A percentile compares a stretch with the other conserved stretches of the same genome.
phyloP scores from a whole-genome alignment of 2,329 filamentous ascomycete species.

The Penicillium sclerotigenum region DNA sequence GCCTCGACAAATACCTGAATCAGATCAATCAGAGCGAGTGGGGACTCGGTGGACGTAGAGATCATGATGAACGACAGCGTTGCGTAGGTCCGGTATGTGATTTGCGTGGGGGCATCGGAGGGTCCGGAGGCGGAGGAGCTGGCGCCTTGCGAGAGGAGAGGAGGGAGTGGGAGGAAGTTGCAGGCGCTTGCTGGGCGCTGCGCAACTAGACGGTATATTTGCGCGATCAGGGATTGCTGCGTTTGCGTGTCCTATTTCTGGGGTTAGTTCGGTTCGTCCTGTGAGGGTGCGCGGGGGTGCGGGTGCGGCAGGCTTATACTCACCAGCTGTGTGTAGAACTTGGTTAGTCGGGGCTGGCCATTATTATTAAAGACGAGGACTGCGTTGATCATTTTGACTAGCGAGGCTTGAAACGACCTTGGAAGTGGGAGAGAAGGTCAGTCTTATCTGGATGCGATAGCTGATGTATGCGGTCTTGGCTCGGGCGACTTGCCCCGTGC shows the following conservation, averaged over 20 bases:
- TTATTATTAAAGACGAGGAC: slow-evolving; percentile 99
- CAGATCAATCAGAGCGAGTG: slow-evolving; percentile 88
- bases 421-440: background rate
- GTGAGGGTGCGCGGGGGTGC: background rate
- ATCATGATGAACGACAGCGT: slow-evolving; percentile 99
- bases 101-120: slow-evolving; percentile 88
- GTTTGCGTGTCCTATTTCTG: slow-evolving; percentile 80
- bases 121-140: slow-evolving; percentile 53
- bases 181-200: slow-evolving; percentile 88
- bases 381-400: slow-evolving; percentile 82
- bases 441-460: slow-evolving; percentile 13
- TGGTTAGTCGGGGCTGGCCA: slow-evolving; percentile 91
- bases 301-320: slow-evolving; percentile 14
- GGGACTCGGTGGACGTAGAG: slow-evolving; percentile 91
- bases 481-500: slow-evolving; percentile 18
- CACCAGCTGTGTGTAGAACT: slow-evolving; percentile 97
- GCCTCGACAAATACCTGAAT: slow-evolving; percentile 98
- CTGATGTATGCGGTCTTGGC: slow-evolving; percentile 11
- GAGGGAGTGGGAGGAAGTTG: slow-evolving; percentile 87
- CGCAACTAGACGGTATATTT: slow-evolving; percentile 94
- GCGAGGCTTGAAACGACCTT: background rate
- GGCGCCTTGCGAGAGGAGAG: slow-evolving; percentile 56
- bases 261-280: slow-evolving; percentile 7
- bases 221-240: slow-evolving; percentile 91
- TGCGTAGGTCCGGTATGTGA: slow-evolving; percentile 97